Evolutionary conservation across 116 monocot species (phyloP).

Genomic region (Papilionanthe hybrid): DNA sequence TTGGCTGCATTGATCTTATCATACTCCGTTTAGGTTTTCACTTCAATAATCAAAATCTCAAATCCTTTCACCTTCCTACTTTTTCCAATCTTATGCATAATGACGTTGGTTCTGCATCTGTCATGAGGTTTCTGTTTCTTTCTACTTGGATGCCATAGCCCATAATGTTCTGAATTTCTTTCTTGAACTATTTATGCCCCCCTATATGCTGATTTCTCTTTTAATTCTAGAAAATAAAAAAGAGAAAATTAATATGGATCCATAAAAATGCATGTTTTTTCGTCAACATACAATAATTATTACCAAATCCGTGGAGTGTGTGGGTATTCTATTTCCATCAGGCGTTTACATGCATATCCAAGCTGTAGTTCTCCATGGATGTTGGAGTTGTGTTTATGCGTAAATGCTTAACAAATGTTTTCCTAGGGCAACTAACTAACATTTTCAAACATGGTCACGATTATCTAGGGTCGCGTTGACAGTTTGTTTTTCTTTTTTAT

Average conservation of each 20-base stretch:
- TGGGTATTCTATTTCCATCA: background rate
- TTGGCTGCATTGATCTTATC: background rate
- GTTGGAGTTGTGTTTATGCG: background rate
- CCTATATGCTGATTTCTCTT: slow-evolving; percentile 2
- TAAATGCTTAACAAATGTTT: background rate
- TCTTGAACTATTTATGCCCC: background rate
- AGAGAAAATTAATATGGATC: no score
- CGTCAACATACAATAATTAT: no score
- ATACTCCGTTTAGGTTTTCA: background rate
- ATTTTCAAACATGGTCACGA: background rate
- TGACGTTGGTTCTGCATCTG: background rate
- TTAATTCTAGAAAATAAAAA: background rate
- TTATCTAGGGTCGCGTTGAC: background rate
- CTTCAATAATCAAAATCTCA: background rate
- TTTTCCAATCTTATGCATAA: background rate
- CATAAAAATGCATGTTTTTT: background rate
- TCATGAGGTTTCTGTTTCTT: background rate
- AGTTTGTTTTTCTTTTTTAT: background rate
- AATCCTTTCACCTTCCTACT: background rate
- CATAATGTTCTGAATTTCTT: background rate
- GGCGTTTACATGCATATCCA: background rate
- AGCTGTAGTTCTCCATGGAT: background rate
- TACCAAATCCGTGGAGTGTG: background rate
- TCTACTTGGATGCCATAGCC: background rate
- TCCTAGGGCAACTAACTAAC: background rate